Conservation (phyloP, 2,329 filamentous ascomycete genomes). For the Macroventuria anomochaeta region DNA sequence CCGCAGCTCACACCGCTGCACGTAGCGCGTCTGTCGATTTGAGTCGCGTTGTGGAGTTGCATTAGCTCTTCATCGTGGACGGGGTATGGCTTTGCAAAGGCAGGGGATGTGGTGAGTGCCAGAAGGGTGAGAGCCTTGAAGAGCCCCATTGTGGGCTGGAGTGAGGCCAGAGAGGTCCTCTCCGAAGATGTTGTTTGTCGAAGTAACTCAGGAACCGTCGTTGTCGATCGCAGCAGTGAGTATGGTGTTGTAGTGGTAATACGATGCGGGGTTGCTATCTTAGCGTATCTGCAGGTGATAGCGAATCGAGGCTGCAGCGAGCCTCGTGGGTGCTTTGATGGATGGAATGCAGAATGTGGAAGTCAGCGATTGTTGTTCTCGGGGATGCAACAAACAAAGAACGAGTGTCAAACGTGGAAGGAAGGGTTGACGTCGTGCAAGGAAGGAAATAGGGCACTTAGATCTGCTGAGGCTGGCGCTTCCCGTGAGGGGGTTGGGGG, state of each 20-base stretch:
- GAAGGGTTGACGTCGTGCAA: constrained; percentile 21
- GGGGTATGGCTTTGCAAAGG: constrained; percentile 50
- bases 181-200: background rate
- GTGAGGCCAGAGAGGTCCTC: background rate
- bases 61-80: constrained; percentile 36
- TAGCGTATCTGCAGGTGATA: constrained; percentile 20
- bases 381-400: constrained; percentile 13
- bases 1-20: constrained; percentile 38
- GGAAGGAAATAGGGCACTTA: constrained; percentile 42
- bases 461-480: constrained; percentile 36
- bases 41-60: constrained; percentile 40
- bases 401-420: constrained; percentile 9
- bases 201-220: background rate
- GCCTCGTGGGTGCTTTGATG: constrained; percentile 13
- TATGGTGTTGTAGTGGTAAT: constrained; percentile 4
- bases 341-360: constrained; percentile 8
- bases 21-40: constrained; percentile 31
- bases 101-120: constrained; percentile 57
- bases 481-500: constrained; percentile 19
- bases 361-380: constrained; percentile 20
- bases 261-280: constrained; percentile 19
- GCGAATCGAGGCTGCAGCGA: constrained; percentile 15
- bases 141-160: constrained; percentile 34
- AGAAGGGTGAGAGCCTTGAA: constrained; percentile 70
- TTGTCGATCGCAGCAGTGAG: constrained; percentile 5